Conservation (phyloP, 257 asterid genomes). For the Fraxinus pennsylvanica region DNA sequence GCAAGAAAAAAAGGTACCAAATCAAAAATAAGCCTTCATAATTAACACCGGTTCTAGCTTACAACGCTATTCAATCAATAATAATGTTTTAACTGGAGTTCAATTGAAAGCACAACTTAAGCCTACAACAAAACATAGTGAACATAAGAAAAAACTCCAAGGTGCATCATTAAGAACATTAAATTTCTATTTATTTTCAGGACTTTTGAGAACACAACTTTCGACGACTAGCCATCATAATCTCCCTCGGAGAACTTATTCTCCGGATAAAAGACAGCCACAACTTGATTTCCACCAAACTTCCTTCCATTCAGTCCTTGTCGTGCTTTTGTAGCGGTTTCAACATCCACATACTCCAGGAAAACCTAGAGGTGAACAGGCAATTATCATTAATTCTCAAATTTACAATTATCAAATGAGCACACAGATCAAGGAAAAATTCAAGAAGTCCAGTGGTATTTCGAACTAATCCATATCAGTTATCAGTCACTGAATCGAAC, state of each 20-base stretch:
- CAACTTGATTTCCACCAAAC: slow-evolving; percentile 68
- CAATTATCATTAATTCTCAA: background rate
- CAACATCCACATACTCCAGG: slow-evolving; percentile 65
- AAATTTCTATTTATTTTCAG: background rate
- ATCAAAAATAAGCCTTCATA: background rate
- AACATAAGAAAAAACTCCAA: background rate
- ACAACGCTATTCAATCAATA: background rate
- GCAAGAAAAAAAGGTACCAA: no score
- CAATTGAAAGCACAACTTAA: background rate
- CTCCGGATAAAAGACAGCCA: slow-evolving; percentile 69
- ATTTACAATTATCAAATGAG: background rate
- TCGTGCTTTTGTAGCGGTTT: slow-evolving; percentile 62
- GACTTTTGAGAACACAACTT: background rate
- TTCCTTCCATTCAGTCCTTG: slow-evolving; percentile 66
- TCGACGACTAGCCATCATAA: slow-evolving; percentile 44
- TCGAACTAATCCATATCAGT: background rate
- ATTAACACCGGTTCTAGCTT: background rate
- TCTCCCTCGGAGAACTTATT: slow-evolving; percentile 60
- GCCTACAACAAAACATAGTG: slow-evolving; percentile 17
- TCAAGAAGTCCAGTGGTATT: background rate
- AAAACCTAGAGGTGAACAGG: slow-evolving; percentile 46
- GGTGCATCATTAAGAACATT: background rate
- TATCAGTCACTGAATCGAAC: background rate
- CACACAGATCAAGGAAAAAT: background rate
- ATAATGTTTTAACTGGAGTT: background rate